These are phyloP conservation scores for Xylaria curta DNA, from an alignment of 495 filamentous ascomycete species.

Conservation along the genomic window DNA sequence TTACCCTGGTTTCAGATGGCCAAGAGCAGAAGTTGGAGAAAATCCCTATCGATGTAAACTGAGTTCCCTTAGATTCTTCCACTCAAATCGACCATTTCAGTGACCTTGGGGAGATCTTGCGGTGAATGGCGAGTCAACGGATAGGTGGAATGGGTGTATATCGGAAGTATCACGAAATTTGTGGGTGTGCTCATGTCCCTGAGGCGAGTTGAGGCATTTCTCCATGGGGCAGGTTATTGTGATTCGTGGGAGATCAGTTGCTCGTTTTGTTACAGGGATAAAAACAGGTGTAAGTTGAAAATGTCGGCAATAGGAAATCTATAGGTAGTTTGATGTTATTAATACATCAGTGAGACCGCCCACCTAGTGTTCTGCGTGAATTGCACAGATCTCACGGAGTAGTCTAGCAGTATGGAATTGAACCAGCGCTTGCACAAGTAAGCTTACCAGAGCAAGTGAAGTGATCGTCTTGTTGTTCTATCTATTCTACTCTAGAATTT, in stretches of 20 bases:
- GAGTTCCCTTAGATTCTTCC: too few relatives aligned
- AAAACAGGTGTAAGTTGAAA: background rate
- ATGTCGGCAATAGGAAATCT: background rate
- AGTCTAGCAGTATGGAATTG: too few relatives aligned
- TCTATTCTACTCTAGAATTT: too few relatives aligned
- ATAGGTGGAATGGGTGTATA: background rate
- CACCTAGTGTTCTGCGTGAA: too few relatives aligned
- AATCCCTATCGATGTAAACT: background rate
- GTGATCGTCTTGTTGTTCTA: too few relatives aligned
- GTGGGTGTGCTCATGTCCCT: background rate
- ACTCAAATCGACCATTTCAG: too few relatives aligned
- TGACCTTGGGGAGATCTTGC: too few relatives aligned
- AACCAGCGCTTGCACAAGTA: too few relatives aligned
- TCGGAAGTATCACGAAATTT: background rate
- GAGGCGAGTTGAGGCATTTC: background rate
- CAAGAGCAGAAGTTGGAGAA: background rate
- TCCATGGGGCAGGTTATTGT: background rate
- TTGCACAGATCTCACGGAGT: too few relatives aligned
- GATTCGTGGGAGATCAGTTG: background rate
- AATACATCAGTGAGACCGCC: too few relatives aligned
- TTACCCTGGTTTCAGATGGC: background rate
- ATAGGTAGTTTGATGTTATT: background rate
- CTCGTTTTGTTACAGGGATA: background rate
- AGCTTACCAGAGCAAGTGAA: too few relatives aligned
- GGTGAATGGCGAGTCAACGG: background rate